Percentiles rank a stretch among this genome's conserved stretches.
These are phyloP conservation scores for Cryptococcus deneoformans DNA, from an alignment of 1,284 basidiomycete genomes.

Conservation along the genomic window DNA sequence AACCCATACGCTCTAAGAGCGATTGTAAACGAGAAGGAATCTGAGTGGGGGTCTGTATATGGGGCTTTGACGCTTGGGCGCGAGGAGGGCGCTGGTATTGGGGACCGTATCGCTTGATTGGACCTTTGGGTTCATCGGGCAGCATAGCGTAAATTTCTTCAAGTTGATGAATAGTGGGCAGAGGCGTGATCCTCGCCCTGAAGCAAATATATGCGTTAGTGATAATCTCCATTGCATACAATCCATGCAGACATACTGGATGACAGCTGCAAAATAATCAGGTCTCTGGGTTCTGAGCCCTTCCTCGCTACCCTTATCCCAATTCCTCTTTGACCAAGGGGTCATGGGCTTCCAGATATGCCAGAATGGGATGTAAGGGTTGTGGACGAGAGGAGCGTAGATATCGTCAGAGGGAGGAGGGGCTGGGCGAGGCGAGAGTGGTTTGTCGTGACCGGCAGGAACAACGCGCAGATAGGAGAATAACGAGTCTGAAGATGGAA, in stretches of 20 bases:
- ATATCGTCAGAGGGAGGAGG: conserved; percentile 14
- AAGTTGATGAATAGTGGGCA: conserved; percentile 43
- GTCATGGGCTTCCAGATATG: conserved; percentile 91
- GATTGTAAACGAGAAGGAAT: background rate
- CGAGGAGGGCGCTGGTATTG: conserved; percentile 27
- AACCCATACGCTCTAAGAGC: background rate
- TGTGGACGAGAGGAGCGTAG: conserved; percentile 40
- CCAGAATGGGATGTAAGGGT: conserved; percentile 81
- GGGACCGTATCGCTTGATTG: conserved; percentile 41
- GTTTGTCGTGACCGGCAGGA: conserved; percentile 59
- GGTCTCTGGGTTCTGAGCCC: conserved; percentile 62
- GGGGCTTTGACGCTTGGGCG: conserved; percentile 1
- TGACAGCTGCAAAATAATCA: conserved; percentile 81
- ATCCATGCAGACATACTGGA: conserved; percentile 61
- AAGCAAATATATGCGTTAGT: background rate
- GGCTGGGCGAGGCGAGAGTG: conserved; percentile 27
- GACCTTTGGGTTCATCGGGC: conserved; percentile 36
- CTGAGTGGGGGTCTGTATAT: background rate
- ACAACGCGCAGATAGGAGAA: conserved; percentile 73
- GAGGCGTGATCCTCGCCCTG: conserved; percentile 40
- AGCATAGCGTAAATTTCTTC: conserved; percentile 37
- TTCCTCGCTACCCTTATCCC: conserved; percentile 40
- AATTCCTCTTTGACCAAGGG: conserved; percentile 54
- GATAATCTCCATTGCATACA: background rate
- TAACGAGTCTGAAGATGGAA: conserved; percentile 59